Conservation (phyloP, 257 asterid genomes). For the Eucommia ulmoides region DNA sequence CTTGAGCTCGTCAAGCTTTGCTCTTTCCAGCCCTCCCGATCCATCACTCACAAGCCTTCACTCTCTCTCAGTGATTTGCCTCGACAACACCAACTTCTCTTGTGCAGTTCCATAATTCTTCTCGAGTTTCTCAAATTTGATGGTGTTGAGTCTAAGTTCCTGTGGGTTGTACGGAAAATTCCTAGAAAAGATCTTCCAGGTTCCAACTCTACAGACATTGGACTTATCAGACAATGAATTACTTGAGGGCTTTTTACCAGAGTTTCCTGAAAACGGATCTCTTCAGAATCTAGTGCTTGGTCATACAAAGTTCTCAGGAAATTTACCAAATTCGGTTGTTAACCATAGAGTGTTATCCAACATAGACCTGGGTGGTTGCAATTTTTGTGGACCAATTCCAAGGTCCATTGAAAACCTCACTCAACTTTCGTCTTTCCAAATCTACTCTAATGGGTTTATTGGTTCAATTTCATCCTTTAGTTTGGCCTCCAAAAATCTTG, state of each 20-base stretch:
- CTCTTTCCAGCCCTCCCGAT: constrained; percentile 20
- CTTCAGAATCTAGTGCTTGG: constrained; percentile 29
- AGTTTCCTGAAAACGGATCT: constrained; percentile 30
- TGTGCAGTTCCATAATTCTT: constrained; percentile 4
- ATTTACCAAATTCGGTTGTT: constrained; percentile 37
- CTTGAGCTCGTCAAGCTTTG: constrained; percentile 20
- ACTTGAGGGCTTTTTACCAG: constrained; percentile 22
- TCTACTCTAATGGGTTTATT: constrained; percentile 24
- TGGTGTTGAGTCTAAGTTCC: constrained; percentile 1
- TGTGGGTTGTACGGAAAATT: constrained; percentile 7
- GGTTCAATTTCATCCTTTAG: constrained; percentile 41
- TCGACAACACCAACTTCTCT: constrained; percentile 2
- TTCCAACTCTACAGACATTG: constrained; percentile 2
- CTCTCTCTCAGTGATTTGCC: neutral
- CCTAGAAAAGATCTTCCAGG: constrained; percentile 4
- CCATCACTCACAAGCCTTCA: constrained; percentile 10
- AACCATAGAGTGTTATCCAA: constrained; percentile 25
- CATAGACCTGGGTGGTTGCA: constrained; percentile 23
- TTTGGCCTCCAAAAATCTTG: constrained; percentile 25
- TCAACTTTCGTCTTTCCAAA: constrained; percentile 24
- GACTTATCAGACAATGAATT: constrained; percentile 4
- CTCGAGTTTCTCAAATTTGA: constrained; percentile 8
- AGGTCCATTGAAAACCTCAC: constrained; percentile 28
- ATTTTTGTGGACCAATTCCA: constrained; percentile 44
- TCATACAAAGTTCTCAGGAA: constrained; percentile 32